Conservation (phyloP, 257 asterid genomes). For the Solanum pennellii region DNA sequence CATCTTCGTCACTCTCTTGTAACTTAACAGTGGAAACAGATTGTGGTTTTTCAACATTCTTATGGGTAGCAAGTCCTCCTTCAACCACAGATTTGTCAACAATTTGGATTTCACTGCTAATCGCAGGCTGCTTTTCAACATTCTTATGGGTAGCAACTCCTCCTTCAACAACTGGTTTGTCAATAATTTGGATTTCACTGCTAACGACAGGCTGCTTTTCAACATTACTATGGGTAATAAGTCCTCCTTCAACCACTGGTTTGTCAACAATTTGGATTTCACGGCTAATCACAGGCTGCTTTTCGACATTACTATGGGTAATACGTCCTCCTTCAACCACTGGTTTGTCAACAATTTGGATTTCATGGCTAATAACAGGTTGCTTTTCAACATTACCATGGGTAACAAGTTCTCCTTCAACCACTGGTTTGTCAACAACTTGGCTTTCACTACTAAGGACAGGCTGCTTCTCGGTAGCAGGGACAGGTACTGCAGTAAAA, state of each 20-base stretch:
- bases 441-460: not conserved
- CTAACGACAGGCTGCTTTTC: constrained; percentile 4
- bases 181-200: constrained; percentile 19
- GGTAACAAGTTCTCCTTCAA: not conserved
- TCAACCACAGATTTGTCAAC: constrained; percentile 17
- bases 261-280: constrained; percentile 24
- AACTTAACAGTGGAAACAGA: constrained; percentile 12
- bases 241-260: not conserved
- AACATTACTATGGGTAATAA: constrained; percentile 6
- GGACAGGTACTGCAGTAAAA: constrained; percentile 13
- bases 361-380: constrained; percentile 8
- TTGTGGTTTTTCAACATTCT: constrained; percentile 9
- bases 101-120: constrained; percentile 17
- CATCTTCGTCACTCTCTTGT: constrained; percentile 55
- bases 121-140: constrained; percentile 4
- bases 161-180: constrained; percentile 11
- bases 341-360: constrained; percentile 19
- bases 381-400: constrained; percentile 13
- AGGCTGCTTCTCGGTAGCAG: constrained; percentile 29
- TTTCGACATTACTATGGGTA: constrained; percentile 13
- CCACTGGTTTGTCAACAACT: not conserved
- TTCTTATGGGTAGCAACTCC: constrained; percentile 4
- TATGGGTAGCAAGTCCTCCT: constrained; percentile 9
- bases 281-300: constrained; percentile 1
- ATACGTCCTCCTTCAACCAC: not conserved